Percentiles rank a stretch among this genome's conserved stretches.
Conservation (phyloP, 1,284 basidiomycete genomes). For the Sporisorium iseilematis-ciliati region DNA sequence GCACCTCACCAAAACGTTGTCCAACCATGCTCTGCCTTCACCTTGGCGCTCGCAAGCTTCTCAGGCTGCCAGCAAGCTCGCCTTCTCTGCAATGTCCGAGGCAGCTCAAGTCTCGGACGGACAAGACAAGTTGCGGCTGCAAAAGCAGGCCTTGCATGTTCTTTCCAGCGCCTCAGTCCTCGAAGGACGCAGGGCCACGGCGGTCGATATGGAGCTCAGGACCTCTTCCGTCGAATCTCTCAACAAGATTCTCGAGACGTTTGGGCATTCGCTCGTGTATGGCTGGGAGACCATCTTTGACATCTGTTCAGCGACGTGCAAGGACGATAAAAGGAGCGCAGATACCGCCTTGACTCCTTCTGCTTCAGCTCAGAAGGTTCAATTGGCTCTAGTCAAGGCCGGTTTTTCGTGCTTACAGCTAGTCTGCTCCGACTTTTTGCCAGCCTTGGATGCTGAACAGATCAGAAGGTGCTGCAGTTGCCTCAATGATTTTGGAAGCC, state of each 20-base stretch:
- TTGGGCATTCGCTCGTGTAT: constrained; percentile 87
- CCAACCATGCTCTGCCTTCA: constrained; percentile 78
- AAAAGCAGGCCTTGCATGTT: constrained; percentile 84
- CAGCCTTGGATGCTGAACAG: constrained; percentile 82
- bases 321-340: constrained; percentile 26
- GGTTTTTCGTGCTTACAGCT: constrained; percentile 93
- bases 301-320: constrained; percentile 72
- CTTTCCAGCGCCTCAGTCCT: constrained; percentile 83
- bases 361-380: constrained; percentile 67
- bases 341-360: constrained; percentile 56
- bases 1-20: constrained; percentile 82
- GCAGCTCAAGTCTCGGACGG: constrained; percentile 68
- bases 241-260: constrained; percentile 85
- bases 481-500: constrained; percentile 88
- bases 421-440: constrained; percentile 88
- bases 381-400: constrained; percentile 76
- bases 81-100: constrained; percentile 72
- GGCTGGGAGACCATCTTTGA: constrained; percentile 95
- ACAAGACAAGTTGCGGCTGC: constrained; percentile 76
- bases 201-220: constrained; percentile 77
- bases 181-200: constrained; percentile 70
- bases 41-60: constrained; percentile 88
- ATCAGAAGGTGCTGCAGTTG: constrained; percentile 88
- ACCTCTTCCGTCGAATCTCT: constrained; percentile 88
- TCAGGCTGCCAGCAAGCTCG: constrained; percentile 77